Evolutionary conservation across 345 rosid species (phyloP), one percentile per base, ranked within the genome.

Genomic region (Euphorbia lathyris): DNA sequence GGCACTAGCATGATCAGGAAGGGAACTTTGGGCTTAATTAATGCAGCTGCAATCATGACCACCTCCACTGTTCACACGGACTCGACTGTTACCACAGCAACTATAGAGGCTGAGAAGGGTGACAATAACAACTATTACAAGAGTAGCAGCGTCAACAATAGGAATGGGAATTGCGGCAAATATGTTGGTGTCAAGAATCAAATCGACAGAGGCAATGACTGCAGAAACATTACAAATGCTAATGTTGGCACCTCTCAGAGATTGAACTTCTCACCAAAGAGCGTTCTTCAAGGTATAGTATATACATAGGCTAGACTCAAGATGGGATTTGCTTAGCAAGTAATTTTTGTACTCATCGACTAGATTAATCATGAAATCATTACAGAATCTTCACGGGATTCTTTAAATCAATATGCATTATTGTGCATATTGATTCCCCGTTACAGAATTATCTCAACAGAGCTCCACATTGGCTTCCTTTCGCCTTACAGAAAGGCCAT

Each of bases 241-340:
- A 70, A 67, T 26, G 45, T 60, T 63, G 62, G 74, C 17, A 59
- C 65, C 53, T 75, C 77, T 76, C 76, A 76, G 14, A 72, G 76
- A 17, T 32, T 82, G 51, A 78, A 76, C 56, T 77, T 84, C 67
- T 86, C 90, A 45, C 89, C 86, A 7, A 87, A 79, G 70, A 86
- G 89, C 66, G 87, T 87, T 80, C 88, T 84, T 80, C 86, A 80
- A 84, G 92, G 87, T 87, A 79, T 20, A n/a, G n/a, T 9, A 19
- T 48, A 12, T 23, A 9, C 4, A 10, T 3, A 38, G 13, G 11
- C n/a, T n/a, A n/a, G n/a, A 10, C 6, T 59, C 26, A 19, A 13
- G 25, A 65, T 34, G 13, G 53, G 43, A 64, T 65, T 72, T 42
- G 25, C 7, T 27, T 47, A 13, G 26, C 9, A 34, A 11, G 30